A percentile compares a stretch with the other conserved stretches of the same genome.
Conservation (phyloP, 1,284 basidiomycete species). For the Sporisorium reilianum region DNA sequence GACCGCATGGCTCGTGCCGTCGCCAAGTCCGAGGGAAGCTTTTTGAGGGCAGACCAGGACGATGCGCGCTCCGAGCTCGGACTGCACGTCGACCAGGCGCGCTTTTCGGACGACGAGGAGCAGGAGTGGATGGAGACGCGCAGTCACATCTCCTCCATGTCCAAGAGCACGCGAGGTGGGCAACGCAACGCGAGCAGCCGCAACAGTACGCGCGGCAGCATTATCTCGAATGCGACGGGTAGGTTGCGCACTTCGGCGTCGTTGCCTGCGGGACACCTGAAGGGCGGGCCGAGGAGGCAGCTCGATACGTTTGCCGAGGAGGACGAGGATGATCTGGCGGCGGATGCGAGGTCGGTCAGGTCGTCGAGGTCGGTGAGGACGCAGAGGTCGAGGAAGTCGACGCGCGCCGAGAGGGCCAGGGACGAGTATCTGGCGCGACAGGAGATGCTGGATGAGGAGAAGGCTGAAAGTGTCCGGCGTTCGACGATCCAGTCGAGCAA, state of each 20-base stretch:
- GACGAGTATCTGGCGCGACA: slow-evolving; percentile 46
- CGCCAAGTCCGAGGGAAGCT: slow-evolving; percentile 36
- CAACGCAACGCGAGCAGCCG: slow-evolving; percentile 14
- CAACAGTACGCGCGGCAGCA: slow-evolving; percentile 26
- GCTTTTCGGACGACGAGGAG: slow-evolving; percentile 28
- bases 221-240: slow-evolving; percentile 36
- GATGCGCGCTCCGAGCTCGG: slow-evolving; percentile 30
- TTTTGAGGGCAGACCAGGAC: slow-evolving; percentile 21
- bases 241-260: slow-evolving; percentile 33
- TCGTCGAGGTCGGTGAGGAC: slow-evolving; percentile 25
- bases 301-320: slow-evolving; percentile 46
- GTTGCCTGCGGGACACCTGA: slow-evolving; percentile 32
- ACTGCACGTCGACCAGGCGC: slow-evolving; percentile 26
- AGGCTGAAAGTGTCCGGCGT: slow-evolving; percentile 1
- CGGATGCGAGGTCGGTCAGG: slow-evolving; percentile 20
- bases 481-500: slow-evolving; percentile 6
- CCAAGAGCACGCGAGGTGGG: slow-evolving; percentile 18
- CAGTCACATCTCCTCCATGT: slow-evolving; percentile 17
- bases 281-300: slow-evolving; percentile 20
- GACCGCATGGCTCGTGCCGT: slow-evolving; percentile 53
- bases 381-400: slow-evolving; percentile 25
- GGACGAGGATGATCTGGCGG: slow-evolving; percentile 35
- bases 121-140: slow-evolving; percentile 41
- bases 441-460: slow-evolving; percentile 20
- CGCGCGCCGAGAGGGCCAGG: slow-evolving; percentile 41